Evolutionary conservation across 805 yeast genomes (phyloP).

Genomic region (Aciculoconidium aculeatum): DNA sequence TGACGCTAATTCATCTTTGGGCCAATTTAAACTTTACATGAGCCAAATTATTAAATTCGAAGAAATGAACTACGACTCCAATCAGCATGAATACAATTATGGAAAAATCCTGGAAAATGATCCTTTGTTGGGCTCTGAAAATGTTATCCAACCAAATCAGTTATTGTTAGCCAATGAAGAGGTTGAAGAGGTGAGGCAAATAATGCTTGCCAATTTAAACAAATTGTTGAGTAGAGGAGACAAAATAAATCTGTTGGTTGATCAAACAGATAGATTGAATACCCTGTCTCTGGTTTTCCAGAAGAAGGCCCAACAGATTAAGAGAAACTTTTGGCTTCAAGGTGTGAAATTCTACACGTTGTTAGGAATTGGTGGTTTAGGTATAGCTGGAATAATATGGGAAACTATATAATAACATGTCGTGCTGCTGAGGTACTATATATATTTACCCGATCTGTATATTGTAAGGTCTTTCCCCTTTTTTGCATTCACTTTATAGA

Average conservation of each 20-base stretch:
- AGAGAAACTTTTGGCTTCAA: slow-evolving; percentile 66
- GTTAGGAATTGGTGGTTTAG: slow-evolving; percentile 11
- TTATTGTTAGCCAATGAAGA: slow-evolving; percentile 44
- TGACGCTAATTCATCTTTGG: slow-evolving; percentile 13
- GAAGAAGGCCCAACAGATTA: slow-evolving; percentile 57
- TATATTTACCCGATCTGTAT: too few species aligned
- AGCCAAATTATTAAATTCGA: slow-evolving; percentile 51
- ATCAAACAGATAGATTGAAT: slow-evolving; percentile 71
- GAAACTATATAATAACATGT: too few species aligned
- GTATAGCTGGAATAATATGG: too few species aligned
- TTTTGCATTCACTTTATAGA: too few species aligned
- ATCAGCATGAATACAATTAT: slow-evolving; percentile 26
- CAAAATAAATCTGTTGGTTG: slow-evolving; percentile 62
- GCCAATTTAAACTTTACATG: slow-evolving; percentile 53
- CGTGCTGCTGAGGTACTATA: slow-evolving; percentile 39
- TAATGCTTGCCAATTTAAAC: slow-evolving; percentile 72
- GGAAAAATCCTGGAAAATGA: slow-evolving; percentile 23
- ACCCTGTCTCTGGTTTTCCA: slow-evolving; percentile 64
- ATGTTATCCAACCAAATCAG: slow-evolving; percentile 31
- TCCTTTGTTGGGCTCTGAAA: slow-evolving; percentile 10
- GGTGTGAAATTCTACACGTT: slow-evolving; percentile 41
- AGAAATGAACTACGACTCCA: slow-evolving; percentile 40
- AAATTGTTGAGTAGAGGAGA: slow-evolving; percentile 74
- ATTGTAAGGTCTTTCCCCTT: too few species aligned
- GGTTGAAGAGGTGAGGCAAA: slow-evolving; percentile 55